Evolutionary conservation across 495 filamentous ascomycete genomes (phyloP).

Genomic region (Trichoderma erinaceum): DNA sequence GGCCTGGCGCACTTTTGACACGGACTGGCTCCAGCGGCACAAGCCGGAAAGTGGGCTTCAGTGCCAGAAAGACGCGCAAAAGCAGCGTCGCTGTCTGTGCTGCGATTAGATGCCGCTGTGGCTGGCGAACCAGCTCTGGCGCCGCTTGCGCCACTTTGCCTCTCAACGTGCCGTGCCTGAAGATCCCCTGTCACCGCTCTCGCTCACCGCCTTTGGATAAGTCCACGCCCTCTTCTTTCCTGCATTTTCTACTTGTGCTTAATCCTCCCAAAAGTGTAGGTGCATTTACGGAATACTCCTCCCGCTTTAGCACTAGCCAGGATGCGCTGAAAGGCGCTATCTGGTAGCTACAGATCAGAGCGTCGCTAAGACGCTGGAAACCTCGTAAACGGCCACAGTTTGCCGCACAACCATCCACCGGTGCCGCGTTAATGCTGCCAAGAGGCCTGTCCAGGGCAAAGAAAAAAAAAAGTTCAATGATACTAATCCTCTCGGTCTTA

Average conservation of each 20-base stretch:
- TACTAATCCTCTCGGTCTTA: not conserved
- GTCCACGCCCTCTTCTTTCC: not conserved
- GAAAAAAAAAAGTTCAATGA: not conserved
- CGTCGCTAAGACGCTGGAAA: not conserved
- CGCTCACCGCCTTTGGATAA: constrained; percentile 6
- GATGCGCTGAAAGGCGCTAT: not conserved
- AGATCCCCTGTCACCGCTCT: not conserved
- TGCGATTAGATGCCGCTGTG: constrained; percentile 10
- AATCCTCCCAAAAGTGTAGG: too few species aligned
- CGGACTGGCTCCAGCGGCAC: not conserved
- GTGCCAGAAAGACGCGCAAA: not conserved
- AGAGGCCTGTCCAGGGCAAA: not conserved
- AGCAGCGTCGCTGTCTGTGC: not conserved
- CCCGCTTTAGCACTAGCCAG: constrained; percentile 10
- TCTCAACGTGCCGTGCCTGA: constrained; percentile 6
- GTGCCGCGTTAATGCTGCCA: constrained; percentile 1
- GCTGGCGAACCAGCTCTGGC: not conserved
- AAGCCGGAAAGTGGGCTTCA: not conserved
- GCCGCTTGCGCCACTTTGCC: not conserved
- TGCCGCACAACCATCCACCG: not conserved
- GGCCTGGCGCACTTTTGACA: constrained; percentile 8
- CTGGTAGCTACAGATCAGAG: constrained; percentile 8
- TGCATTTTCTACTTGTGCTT: too few species aligned
- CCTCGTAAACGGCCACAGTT: not conserved
- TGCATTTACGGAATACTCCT: not conserved